Base-by-base conservation (phyloP, 2,329 filamentous ascomycete species). In the Fusarium mexicanum region DNA sequence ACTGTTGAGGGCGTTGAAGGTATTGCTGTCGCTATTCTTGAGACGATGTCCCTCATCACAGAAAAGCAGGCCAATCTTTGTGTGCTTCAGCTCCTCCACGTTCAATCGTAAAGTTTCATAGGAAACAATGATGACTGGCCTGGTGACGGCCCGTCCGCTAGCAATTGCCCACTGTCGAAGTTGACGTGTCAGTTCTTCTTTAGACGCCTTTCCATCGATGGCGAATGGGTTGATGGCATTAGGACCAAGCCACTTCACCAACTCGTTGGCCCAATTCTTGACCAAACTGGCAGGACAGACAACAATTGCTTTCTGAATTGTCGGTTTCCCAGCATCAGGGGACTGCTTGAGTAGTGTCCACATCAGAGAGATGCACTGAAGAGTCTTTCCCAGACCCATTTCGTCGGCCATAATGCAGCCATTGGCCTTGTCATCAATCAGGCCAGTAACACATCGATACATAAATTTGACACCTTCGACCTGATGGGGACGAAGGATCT, bases 331-430 rank as follows among this genome's bases (percentile, higher is more conserved):
- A n/a, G 96, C 94, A 46, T 98, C 94, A 0, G 96, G 94, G 0
- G 95, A 97, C 80, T 99, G 96, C 82, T 98, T 98, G 22, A 99
- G 85, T 3, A 99, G 85, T 4, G 96, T 99, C 96, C 96, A 99
- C 87, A 99, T 92, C 57, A 99, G 88, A 2, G 96, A 90, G 79
- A 99, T 99, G 83, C 96, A 99, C 86, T 99, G 96, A 48, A 99
- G 84, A 24, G 96, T 99, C 85, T 99, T 99, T 64, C 96, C 96
- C 37, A 99, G 86, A 77, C 96, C 96, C 96, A 99, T 99, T 81
- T 98, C 96, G 81, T 99, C 96, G 61, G 96, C 96, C 96, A 99
- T 99, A 81, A 99, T 99, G 83, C 96, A 99, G 5, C 96, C 96
- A 81, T 98, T 94, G 55, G 96, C 96, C 77, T 96, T 96, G 43